Percentiles rank a stretch among this genome's conserved stretches.
Evolutionary conservation across 257 asterid species (phyloP).

Genomic region (Capsicum rhomboideum): DNA sequence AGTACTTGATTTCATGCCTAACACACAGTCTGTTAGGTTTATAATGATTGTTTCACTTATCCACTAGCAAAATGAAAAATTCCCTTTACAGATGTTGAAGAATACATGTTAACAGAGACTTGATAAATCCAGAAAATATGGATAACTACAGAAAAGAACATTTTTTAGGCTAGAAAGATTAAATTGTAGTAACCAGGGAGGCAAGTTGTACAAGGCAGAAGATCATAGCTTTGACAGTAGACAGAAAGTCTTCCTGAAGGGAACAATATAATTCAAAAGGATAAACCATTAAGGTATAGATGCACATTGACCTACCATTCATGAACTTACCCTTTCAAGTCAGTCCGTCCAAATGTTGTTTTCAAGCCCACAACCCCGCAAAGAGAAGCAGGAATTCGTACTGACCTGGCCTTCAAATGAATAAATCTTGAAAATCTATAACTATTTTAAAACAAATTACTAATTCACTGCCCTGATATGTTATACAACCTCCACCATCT

Average conservation of each 20-base stretch:
- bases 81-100: background rate
- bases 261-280: background rate
- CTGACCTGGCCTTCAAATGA: slow-evolving; percentile 49
- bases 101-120: background rate
- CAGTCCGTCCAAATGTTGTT: slow-evolving; percentile 82
- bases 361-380: slow-evolving; percentile 96
- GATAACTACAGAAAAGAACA: background rate
- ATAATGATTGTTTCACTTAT: background rate
- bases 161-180: background rate
- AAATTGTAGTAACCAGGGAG: background rate
- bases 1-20: background rate
- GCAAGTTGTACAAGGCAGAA: background rate
- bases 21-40: background rate
- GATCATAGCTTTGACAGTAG: background rate
- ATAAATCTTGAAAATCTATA: background rate
- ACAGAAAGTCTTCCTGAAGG: background rate
- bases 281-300: background rate
- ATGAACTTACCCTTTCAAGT: slow-evolving; percentile 63
- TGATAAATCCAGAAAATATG: background rate
- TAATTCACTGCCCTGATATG: slow-evolving; percentile 13
- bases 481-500: slow-evolving; percentile 95
- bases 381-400: slow-evolving; percentile 92
- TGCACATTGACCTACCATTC: background rate
- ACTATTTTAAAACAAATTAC: background rate
- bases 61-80: background rate